Conservation (phyloP, 352 stramenopile species). For the Phytophthora multivora region DNA sequence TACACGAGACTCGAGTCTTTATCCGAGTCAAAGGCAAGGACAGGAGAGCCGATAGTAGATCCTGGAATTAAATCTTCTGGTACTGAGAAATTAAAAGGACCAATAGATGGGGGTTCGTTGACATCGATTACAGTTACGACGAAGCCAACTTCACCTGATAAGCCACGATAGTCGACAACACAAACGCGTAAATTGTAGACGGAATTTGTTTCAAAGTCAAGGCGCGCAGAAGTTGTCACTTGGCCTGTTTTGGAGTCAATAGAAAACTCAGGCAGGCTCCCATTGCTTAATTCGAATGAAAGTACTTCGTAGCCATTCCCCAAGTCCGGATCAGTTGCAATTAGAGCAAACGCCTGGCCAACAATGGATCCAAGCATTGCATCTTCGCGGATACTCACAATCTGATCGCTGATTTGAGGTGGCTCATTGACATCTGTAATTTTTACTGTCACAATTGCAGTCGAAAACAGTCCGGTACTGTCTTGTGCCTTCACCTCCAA, state of each 20-base stretch:
- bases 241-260: constrained; percentile 27
- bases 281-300: constrained; percentile 2
- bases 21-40: constrained; percentile 22
- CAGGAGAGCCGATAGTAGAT: constrained; percentile 18
- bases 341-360: constrained; percentile 10
- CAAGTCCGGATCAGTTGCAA: constrained; percentile 23
- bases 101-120: constrained; percentile 30
- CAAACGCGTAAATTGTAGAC: constrained; percentile 17
- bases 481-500: constrained; percentile 22
- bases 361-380: constrained; percentile 7
- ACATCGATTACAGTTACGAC: constrained; percentile 22
- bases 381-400: constrained; percentile 23
- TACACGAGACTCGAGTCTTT: constrained; percentile 11
- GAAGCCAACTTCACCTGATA: constrained; percentile 14
- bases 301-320: constrained; percentile 22
- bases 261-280: constrained; percentile 8
- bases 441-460: constrained; percentile 10
- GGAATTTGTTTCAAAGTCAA: constrained; percentile 25
- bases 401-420: constrained; percentile 17
- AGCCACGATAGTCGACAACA: constrained; percentile 17
- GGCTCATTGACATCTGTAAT: constrained; percentile 28
- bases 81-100: constrained; percentile 17
- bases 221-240: background rate
- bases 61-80: constrained; percentile 21
- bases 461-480: constrained; percentile 21